These are phyloP conservation scores for Hortiboletus flavorubellus DNA, from an alignment of 768 basidiomycete genomes.

Conservation along the genomic window DNA sequence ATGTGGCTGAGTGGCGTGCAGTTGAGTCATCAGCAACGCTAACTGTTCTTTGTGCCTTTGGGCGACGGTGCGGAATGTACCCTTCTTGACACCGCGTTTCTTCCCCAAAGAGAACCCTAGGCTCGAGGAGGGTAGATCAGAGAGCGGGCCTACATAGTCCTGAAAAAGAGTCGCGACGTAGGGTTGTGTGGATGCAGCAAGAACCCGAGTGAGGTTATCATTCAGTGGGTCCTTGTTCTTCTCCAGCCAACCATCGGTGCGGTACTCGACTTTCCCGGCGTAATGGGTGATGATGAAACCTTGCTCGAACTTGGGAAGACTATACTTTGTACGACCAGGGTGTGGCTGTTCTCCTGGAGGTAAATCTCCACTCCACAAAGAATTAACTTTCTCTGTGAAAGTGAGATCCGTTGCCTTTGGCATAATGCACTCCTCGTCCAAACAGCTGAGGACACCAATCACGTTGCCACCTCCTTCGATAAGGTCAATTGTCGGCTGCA, in stretches of 20 bases:
- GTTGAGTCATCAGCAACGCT: conserved; percentile 83
- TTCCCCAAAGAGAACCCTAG: conserved; percentile 44
- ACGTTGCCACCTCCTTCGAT: conserved; percentile 73
- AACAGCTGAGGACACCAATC: conserved; percentile 87
- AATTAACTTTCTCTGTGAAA: conserved; percentile 89
- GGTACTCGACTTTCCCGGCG: conserved; percentile 94
- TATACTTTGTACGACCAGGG: conserved; percentile 80
- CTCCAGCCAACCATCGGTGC: conserved; percentile 95
- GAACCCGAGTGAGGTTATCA: conserved; percentile 88
- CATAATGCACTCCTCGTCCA: conserved; percentile 99
- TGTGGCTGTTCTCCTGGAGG: conserved; percentile 49
- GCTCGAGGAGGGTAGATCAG: conserved; percentile 34
- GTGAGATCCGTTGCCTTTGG: conserved; percentile 96
- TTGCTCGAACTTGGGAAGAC: conserved; percentile 83
- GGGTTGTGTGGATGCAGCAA: conserved; percentile 76
- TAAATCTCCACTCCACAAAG: conserved; percentile 58
- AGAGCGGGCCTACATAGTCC: conserved; percentile 60
- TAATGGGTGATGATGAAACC: conserved; percentile 96
- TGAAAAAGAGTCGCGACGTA: conserved; percentile 83
- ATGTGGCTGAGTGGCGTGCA: conserved; percentile 93
- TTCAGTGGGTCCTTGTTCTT: conserved; percentile 99
- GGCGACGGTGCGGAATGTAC: conserved; percentile 93
- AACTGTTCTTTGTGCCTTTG: conserved; percentile 97
- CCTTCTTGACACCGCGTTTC: conserved; percentile 84
- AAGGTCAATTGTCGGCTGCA: conserved; percentile 97